Evolutionary conservation across 1,284 basidiomycete genomes (phyloP).

Genomic region (Boletellus deceptivus): DNA sequence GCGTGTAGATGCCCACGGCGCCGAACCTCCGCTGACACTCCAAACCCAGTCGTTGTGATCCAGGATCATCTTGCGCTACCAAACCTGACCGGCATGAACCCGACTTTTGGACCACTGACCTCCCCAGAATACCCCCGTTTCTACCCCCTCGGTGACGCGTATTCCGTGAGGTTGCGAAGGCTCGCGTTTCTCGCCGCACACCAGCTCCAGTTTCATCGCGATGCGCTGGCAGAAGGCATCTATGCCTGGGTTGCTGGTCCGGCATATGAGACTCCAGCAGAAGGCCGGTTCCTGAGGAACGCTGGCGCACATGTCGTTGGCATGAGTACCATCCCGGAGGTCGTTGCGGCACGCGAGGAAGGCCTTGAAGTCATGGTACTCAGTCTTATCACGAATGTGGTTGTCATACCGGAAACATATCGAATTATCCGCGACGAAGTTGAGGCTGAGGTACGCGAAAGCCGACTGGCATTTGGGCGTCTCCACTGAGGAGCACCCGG

Average conservation of each 20-base stretch:
- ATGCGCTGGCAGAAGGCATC: slow-evolving; percentile 67
- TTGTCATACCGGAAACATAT: slow-evolving; percentile 71
- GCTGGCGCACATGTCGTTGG: slow-evolving; percentile 82
- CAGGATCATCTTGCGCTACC: slow-evolving; percentile 83
- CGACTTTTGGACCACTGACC: slow-evolving; percentile 67
- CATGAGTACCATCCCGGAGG: slow-evolving; percentile 90
- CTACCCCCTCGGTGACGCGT: slow-evolving; percentile 76
- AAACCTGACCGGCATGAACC: slow-evolving; percentile 74
- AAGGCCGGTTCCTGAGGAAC: slow-evolving; percentile 70
- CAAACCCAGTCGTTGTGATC: slow-evolving; percentile 65
- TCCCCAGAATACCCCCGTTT: slow-evolving; percentile 64
- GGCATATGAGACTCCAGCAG: slow-evolving; percentile 81
- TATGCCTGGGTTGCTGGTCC: slow-evolving; percentile 88
- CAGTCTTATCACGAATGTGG: slow-evolving; percentile 80
- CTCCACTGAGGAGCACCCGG: neutral
- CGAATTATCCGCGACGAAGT: slow-evolving; percentile 72
- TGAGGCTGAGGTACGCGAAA: slow-evolving; percentile 59
- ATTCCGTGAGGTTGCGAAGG: slow-evolving; percentile 66
- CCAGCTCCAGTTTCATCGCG: slow-evolving; percentile 44
- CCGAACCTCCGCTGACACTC: slow-evolving; percentile 12
- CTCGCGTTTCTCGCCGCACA: slow-evolving; percentile 69
- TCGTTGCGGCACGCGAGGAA: slow-evolving; percentile 76
- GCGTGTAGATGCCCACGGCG: slow-evolving; percentile 27
- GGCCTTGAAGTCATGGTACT: slow-evolving; percentile 73
- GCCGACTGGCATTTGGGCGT: neutral